Conservation (phyloP, 2,329 filamentous ascomycete species). For the Neofusicoccum umdonicola region DNA sequence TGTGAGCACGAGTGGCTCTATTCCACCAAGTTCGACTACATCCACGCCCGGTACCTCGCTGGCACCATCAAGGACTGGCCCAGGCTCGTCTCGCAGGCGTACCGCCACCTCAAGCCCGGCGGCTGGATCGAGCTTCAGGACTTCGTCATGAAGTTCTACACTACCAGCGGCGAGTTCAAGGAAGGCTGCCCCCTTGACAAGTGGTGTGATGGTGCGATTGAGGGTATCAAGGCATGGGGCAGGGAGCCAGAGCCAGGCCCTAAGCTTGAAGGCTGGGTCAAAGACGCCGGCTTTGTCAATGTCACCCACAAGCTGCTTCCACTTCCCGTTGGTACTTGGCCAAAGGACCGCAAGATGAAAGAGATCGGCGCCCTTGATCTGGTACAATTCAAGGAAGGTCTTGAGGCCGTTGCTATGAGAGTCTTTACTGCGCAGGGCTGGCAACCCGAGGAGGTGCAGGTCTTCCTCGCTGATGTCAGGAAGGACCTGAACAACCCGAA, state of each 20-base stretch:
- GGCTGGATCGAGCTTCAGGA: slow-evolving; percentile 36
- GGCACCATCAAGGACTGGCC: slow-evolving; percentile 56
- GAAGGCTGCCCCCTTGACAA: slow-evolving; percentile 17
- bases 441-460: slow-evolving; percentile 19
- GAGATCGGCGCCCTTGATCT: slow-evolving; percentile 7
- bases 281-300: slow-evolving; percentile 27
- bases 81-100: slow-evolving; percentile 49
- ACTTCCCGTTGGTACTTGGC: slow-evolving; percentile 29
- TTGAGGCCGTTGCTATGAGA: slow-evolving; percentile 18
- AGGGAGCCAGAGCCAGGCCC: slow-evolving; percentile 20
- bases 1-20: slow-evolving; percentile 32
- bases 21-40: slow-evolving; percentile 53
- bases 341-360: slow-evolving; percentile 22
- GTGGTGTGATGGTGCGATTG: neutral
- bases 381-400: slow-evolving; percentile 7
- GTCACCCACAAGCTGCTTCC: slow-evolving; percentile 23
- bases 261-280: slow-evolving; percentile 26
- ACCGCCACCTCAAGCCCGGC: slow-evolving; percentile 39
- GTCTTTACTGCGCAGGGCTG: slow-evolving; percentile 23
- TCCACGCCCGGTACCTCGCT: slow-evolving; percentile 53
- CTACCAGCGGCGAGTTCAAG: slow-evolving; percentile 33
- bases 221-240: slow-evolving; percentile 17
- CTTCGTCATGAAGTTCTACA: slow-evolving; percentile 27
- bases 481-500: slow-evolving; percentile 18
- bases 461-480: slow-evolving; percentile 20